These are phyloP conservation scores for Metschnikowia colocasiae DNA, from an alignment of 805 yeast genomes.

Conservation along the genomic window DNA sequence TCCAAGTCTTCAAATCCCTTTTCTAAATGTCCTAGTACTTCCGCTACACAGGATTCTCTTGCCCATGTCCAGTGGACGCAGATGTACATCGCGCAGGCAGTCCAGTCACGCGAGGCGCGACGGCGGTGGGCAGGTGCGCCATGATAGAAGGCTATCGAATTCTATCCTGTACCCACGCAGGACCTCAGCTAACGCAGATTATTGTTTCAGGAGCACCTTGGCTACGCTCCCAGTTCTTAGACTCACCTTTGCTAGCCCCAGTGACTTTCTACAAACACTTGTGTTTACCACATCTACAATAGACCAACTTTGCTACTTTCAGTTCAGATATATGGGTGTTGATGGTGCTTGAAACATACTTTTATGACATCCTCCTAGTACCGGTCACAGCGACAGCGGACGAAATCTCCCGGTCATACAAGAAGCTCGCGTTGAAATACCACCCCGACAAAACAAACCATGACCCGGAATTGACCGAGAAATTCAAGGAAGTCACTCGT, in stretches of 20 bases:
- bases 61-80: no score
- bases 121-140: slow-evolving; percentile 10
- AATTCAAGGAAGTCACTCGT: slow-evolving; percentile 57
- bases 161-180: slow-evolving; percentile 8
- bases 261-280: background rate
- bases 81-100: background rate
- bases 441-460: slow-evolving; percentile 66
- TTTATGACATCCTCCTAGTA: slow-evolving; percentile 37
- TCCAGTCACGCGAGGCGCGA: slow-evolving; percentile 2
- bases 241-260: background rate
- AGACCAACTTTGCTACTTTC: background rate
- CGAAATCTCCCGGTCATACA: slow-evolving; percentile 41
- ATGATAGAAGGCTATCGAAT: slow-evolving; percentile 16
- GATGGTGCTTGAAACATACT: slow-evolving; percentile 24
- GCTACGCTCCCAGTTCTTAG: background rate
- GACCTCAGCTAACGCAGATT: slow-evolving; percentile 6
- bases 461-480: slow-evolving; percentile 46
- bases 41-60: no score
- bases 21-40: no score
- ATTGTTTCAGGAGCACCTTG: slow-evolving; percentile 2
- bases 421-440: slow-evolving; percentile 43
- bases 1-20: no score
- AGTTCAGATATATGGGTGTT: background rate
- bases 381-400: slow-evolving; percentile 31
- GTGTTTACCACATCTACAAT: background rate